These are phyloP conservation scores for Ophiostoma fasciatum DNA, from an alignment of 2,329 filamentous ascomycete genomes.

Conservation along the genomic window DNA sequence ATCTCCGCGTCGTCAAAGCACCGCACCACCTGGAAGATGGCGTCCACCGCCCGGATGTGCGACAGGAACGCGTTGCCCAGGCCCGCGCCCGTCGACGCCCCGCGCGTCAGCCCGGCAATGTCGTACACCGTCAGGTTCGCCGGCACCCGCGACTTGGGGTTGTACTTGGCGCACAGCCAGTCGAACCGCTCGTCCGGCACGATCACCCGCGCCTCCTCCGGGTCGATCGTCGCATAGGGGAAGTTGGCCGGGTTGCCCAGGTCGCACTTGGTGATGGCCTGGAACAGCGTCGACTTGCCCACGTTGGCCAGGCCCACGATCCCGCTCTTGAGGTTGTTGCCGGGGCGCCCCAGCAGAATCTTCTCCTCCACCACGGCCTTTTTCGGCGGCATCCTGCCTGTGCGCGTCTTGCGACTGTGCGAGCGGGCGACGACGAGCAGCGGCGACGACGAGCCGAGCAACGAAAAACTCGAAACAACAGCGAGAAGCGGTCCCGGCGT, in stretches of 20 bases:
- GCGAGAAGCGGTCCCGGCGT: too few relatives aligned
- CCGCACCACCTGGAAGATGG: conserved; percentile 92
- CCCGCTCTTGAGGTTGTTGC: conserved; percentile 97
- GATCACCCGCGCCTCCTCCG: conserved; percentile 93
- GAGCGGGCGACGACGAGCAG: background rate
- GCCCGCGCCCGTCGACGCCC: conserved; percentile 92
- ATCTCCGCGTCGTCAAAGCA: conserved; percentile 99
- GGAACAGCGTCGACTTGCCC: conserved; percentile 98
- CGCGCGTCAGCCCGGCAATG: conserved; percentile 90
- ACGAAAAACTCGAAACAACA: too few relatives aligned
- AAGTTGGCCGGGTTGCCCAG: conserved; percentile 99
- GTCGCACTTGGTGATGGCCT: conserved; percentile 95
- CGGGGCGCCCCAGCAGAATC: conserved; percentile 85
- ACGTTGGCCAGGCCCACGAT: conserved; percentile 99
- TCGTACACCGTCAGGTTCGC: conserved; percentile 98
- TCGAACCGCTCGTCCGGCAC: conserved; percentile 94
- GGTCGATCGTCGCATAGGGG: conserved; percentile 96
- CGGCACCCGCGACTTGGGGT: conserved; percentile 92
- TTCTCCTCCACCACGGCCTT: conserved; percentile 87
- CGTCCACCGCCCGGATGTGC: conserved; percentile 94
- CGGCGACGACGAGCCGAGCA: conserved; percentile 15
- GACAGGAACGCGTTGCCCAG: conserved; percentile 97
- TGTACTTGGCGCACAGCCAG: conserved; percentile 92
- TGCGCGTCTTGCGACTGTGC: conserved; percentile 34
- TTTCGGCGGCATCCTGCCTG: conserved; percentile 83